Evolutionary conservation across 768 basidiomycete species (phyloP).

Genomic region (Flagelloscypha sp.): DNA sequence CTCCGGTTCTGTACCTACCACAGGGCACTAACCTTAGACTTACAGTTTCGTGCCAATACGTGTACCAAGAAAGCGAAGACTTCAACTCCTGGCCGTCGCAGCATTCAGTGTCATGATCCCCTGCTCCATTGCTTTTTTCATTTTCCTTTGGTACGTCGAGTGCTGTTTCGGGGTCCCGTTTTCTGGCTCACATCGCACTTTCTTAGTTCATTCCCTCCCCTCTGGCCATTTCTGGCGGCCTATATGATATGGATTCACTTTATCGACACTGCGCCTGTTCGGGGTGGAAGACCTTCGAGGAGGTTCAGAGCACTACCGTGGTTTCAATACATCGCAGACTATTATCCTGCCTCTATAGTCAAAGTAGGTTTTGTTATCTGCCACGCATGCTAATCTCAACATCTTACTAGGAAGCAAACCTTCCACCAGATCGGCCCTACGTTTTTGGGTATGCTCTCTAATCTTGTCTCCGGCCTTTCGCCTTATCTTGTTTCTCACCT

Average conservation of each 20-base stretch:
- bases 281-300: conserved; percentile 62
- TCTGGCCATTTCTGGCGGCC: conserved; percentile 77
- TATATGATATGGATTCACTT: conserved; percentile 75
- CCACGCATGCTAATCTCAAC: conserved; percentile 27
- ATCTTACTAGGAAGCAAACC: conserved; percentile 64
- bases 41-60: conserved; percentile 76
- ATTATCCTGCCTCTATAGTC: conserved; percentile 69
- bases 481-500: no score
- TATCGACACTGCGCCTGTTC: conserved; percentile 70
- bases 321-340: conserved; percentile 85
- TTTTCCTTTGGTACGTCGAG: conserved; percentile 68
- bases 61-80: conserved; percentile 75
- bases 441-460: no score
- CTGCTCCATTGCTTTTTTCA: conserved; percentile 55
- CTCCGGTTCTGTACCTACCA: background rate
- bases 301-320: no score
- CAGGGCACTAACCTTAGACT: background rate
- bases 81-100: conserved; percentile 88
- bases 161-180: conserved; percentile 2
- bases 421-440: conserved; percentile 88
- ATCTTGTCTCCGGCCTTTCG: no score
- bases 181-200: background rate
- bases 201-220: conserved; percentile 71
- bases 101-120: conserved; percentile 80
- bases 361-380: conserved; percentile 27